These are phyloP conservation scores for Musa troglodytarum DNA, from an alignment of 176 grass and related monocot genomes.

Conservation along the genomic window DNA sequence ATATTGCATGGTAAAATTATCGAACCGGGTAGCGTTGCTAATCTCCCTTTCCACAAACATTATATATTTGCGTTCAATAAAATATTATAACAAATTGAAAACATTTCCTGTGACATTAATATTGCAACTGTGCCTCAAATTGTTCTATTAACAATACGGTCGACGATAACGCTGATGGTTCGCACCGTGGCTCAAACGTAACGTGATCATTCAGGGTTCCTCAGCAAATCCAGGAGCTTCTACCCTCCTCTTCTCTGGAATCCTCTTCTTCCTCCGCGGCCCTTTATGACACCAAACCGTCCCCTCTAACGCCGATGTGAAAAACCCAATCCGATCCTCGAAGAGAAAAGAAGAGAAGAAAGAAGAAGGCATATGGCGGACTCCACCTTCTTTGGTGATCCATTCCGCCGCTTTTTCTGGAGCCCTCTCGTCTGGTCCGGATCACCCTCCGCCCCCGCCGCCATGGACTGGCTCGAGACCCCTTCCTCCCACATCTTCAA, in stretches of 20 bases:
- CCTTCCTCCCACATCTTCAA: constrained; percentile 54
- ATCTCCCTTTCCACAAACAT: no score
- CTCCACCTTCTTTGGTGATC: constrained; percentile 34
- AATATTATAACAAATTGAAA: no score
- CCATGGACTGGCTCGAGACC: constrained; percentile 88
- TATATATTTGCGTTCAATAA: no score
- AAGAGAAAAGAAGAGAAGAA: not conserved
- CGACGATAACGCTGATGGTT: no score
- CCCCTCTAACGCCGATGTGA: no score
- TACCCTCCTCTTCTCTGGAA: not conserved
- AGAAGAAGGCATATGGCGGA: constrained; percentile 33
- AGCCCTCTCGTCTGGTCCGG: constrained; percentile 26
- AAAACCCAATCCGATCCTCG: not conserved
- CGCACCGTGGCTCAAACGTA: no score
- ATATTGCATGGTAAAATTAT: no score
- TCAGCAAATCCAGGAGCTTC: not conserved
- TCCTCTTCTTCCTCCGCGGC: not conserved
- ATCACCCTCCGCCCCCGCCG: constrained; percentile 21
- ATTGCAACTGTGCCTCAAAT: no score
- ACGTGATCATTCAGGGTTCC: not conserved
- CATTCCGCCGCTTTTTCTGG: constrained; percentile 54
- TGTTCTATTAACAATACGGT: no score
- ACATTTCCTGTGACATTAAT: no score
- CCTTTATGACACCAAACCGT: not conserved
- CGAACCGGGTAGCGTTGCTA: no score